Evolutionary conservation across 2,329 filamentous ascomycete genomes (phyloP).

Genomic region (Aspergillaceae sp.): DNA sequence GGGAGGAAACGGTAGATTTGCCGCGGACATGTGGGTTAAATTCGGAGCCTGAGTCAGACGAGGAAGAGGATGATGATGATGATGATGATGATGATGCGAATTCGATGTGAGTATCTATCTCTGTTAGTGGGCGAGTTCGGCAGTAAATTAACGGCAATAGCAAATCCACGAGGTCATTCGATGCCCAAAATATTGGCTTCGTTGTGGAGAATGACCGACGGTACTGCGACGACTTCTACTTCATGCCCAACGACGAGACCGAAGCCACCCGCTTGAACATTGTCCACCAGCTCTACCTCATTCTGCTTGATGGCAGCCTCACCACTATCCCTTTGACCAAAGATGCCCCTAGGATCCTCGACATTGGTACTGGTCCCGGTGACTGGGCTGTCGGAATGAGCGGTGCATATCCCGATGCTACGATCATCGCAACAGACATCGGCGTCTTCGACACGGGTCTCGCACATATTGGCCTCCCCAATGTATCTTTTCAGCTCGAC

Average conservation of each 20-base stretch:
- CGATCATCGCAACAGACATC: constrained; percentile 41
- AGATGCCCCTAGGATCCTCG: constrained; percentile 24
- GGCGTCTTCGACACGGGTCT: constrained; percentile 36
- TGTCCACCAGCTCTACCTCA: constrained; percentile 55
- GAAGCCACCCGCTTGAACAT: constrained; percentile 57
- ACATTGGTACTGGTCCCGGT: constrained; percentile 43
- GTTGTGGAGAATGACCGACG: constrained; percentile 53
- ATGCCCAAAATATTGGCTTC: constrained; percentile 41
- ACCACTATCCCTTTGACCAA: constrained; percentile 23
- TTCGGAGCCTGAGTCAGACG: constrained; percentile 5
- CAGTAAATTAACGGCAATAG: constrained; percentile 9
- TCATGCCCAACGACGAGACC: constrained; percentile 58
- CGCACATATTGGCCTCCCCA: constrained; percentile 25
- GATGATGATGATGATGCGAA: constrained; percentile 1
- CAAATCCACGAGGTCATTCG: constrained; percentile 30
- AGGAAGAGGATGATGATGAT: constrained; percentile 9
- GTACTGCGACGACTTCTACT: constrained; percentile 55
- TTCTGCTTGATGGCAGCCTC: constrained; percentile 26
- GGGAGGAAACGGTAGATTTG: neutral
- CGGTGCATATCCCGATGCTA: constrained; percentile 34
- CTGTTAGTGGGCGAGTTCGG: neutral
- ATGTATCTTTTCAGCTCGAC: constrained; percentile 43
- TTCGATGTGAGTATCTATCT: constrained; percentile 17
- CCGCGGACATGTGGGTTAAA: neutral
- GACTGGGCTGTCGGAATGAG: constrained; percentile 44